phyloP scores from a whole-genome alignment of 495 filamentous ascomycete genomes.

The Penicillium manginii region DNA sequence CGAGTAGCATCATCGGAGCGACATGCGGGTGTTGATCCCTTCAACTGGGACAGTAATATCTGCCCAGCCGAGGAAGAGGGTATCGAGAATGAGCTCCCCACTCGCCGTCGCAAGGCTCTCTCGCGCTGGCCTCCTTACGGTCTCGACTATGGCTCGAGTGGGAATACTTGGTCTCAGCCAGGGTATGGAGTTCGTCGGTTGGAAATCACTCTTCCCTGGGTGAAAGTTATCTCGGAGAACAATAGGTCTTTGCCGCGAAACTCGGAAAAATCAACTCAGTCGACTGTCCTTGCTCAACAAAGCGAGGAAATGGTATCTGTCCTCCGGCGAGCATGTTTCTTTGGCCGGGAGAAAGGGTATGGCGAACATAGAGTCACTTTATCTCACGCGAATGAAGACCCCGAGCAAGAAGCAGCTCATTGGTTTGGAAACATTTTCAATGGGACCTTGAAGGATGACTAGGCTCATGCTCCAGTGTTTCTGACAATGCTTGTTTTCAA shows the following conservation, averaged over 20 bases:
- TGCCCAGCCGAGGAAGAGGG: slow-evolving; percentile 14
- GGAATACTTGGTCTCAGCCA: slow-evolving; percentile 21
- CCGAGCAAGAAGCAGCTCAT: slow-evolving; percentile 15
- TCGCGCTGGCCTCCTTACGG: slow-evolving; percentile 49
- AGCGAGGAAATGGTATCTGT: slow-evolving; percentile 44
- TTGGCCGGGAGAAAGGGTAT: slow-evolving; percentile 40
- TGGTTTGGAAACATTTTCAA: slow-evolving; percentile 30
- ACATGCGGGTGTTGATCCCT: background rate
- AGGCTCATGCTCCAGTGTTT: background rate
- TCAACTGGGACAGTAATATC: slow-evolving; percentile 10
- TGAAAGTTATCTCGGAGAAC: slow-evolving; percentile 29
- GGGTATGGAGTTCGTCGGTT: slow-evolving; percentile 25
- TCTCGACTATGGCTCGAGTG: slow-evolving; percentile 37
- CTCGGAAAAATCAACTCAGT: background rate
- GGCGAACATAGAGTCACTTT: slow-evolving; percentile 37
- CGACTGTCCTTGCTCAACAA: slow-evolving; percentile 36
- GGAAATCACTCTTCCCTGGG: slow-evolving; percentile 39
- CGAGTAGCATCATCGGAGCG: slow-evolving; percentile 3
- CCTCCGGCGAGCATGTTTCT: slow-evolving; percentile 48
- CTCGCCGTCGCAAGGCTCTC: slow-evolving; percentile 40
- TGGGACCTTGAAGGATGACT: slow-evolving; percentile 15
- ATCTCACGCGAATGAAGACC: slow-evolving; percentile 1
- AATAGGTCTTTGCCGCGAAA: background rate
- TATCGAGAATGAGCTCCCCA: slow-evolving; percentile 4
- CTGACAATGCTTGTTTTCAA: background rate